Percentiles rank a stretch among this genome's conserved stretches.
These are phyloP conservation scores for Eremothecium sinecaudum DNA, from an alignment of 1,139 yeast species.

Conservation along the genomic window DNA sequence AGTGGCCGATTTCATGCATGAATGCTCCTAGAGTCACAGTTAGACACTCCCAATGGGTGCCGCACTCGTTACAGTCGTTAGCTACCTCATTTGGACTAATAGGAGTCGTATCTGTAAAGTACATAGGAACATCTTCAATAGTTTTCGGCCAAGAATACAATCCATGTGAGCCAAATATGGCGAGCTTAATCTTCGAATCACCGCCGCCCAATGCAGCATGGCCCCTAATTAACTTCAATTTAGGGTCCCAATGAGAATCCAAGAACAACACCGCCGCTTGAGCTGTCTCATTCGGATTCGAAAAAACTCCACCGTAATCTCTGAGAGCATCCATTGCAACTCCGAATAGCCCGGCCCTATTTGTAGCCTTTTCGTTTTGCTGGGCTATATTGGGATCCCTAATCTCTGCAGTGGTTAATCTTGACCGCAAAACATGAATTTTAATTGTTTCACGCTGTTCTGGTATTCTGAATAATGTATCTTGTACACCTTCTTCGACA, in stretches of 20 bases:
- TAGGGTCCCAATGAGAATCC: constrained; percentile 76
- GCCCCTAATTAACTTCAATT: constrained; percentile 52
- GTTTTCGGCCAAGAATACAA: constrained; percentile 80
- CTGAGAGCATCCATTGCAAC: constrained; percentile 69
- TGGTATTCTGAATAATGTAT: constrained; percentile 40
- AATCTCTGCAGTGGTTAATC: constrained; percentile 58
- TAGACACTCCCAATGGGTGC: constrained; percentile 83
- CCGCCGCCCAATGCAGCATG: constrained; percentile 98
- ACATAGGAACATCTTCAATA: constrained; percentile 57
- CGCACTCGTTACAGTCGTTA: constrained; percentile 76
- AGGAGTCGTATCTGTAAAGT: constrained; percentile 62
- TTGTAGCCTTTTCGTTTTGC: constrained; percentile 64
- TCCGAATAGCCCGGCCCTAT: constrained; percentile 66
- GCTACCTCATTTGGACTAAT: constrained; percentile 66
- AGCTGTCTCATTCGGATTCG: constrained; percentile 40
- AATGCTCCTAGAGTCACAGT: constrained; percentile 87
- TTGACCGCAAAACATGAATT: constrained; percentile 62
- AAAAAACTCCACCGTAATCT: constrained; percentile 46
- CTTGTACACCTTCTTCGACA: constrained; percentile 52
- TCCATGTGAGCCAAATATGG: constrained; percentile 92
- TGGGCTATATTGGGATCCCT: constrained; percentile 78
- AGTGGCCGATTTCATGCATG: constrained; percentile 91
- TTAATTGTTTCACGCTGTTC: constrained; percentile 55
- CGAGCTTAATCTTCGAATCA: constrained; percentile 55
- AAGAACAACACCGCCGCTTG: constrained; percentile 80